phyloP scores from a whole-genome alignment of 345 rosid genomes.

The Carallia brachiata region DNA sequence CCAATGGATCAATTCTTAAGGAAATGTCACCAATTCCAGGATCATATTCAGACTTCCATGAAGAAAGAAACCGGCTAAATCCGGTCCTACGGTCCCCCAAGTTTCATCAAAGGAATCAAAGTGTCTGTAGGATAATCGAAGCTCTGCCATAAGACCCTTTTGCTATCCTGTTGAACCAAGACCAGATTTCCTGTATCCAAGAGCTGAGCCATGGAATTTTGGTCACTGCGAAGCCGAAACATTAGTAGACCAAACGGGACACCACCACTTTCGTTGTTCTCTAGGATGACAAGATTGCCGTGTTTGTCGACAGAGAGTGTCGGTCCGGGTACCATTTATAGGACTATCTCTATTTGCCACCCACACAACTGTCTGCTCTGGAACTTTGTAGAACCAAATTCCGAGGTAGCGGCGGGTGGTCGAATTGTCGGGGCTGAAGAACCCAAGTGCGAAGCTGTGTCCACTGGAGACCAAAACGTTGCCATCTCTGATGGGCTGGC shows the following conservation, averaged over 20 bases:
- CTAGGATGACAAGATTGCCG: too few relatives aligned
- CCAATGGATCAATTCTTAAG: constrained; percentile 30
- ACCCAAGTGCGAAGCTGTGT: too few relatives aligned
- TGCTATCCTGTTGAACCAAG: not conserved
- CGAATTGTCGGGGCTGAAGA: too few relatives aligned
- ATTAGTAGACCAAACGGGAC: too few relatives aligned
- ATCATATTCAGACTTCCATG: constrained; percentile 33
- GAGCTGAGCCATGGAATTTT: constrained; percentile 25
- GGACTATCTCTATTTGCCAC: too few relatives aligned
- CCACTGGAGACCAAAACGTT: constrained; percentile 2
- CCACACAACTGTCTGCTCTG: too few relatives aligned
- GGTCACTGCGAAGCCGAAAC: too few relatives aligned
- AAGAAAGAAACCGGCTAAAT: constrained; percentile 14
- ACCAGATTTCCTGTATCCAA: constrained; percentile 33
- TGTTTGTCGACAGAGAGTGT: too few relatives aligned
- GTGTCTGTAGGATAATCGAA: constrained; percentile 35
- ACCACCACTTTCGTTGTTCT: too few relatives aligned
- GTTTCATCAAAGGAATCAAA: constrained; percentile 27
- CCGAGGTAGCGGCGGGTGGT: too few relatives aligned
- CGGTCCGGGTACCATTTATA: too few relatives aligned
- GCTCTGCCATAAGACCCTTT: constrained; percentile 32
- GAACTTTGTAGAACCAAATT: too few relatives aligned
- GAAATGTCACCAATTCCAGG: constrained; percentile 17
- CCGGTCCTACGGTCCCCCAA: constrained; percentile 25
- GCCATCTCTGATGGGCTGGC: not conserved